Evolutionary conservation across 2,329 filamentous ascomycete species (phyloP).

Genomic region (Phaeophleospora eucalypticola): DNA sequence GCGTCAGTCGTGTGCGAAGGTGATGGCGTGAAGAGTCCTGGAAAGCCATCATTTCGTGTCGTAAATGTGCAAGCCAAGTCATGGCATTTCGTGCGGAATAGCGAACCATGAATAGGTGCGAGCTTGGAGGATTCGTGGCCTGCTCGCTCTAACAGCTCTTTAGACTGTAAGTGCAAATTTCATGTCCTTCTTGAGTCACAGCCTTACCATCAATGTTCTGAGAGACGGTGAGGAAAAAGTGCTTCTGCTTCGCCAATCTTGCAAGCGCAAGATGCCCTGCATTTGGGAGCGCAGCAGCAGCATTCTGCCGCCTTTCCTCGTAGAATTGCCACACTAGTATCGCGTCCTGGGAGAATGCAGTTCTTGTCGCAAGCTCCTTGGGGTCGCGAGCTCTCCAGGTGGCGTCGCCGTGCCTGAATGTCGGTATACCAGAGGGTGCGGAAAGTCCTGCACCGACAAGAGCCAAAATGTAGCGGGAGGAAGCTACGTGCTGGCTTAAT

Average conservation of each 20-base stretch:
- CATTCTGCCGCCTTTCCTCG: background rate
- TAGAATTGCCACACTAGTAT: background rate
- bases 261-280: slow-evolving; percentile 5
- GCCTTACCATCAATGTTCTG: slow-evolving; percentile 9
- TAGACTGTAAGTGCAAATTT: background rate
- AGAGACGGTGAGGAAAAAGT: slow-evolving; percentile 4
- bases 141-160: slow-evolving; percentile 3
- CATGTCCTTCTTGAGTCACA: background rate
- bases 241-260: slow-evolving; percentile 1
- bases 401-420: background rate
- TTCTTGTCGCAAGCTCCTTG: too few relatives aligned
- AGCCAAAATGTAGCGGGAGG: slow-evolving; percentile 1
- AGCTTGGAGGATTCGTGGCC: too few relatives aligned
- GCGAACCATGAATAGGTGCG: too few relatives aligned
- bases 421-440: slow-evolving; percentile 2
- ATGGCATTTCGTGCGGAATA: too few relatives aligned
- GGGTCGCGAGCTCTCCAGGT: too few relatives aligned
- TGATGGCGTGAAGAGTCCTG: background rate
- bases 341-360: too few relatives aligned
- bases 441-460: slow-evolving; percentile 1
- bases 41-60: too few relatives aligned
- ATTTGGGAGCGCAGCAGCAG: slow-evolving; percentile 1
- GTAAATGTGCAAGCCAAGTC: too few relatives aligned
- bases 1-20: slow-evolving; percentile 1
- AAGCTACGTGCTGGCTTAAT: too few relatives aligned